Percentiles rank a stretch among this genome's conserved stretches.
Evolutionary conservation across 805 yeast genomes (phyloP).

Genomic region (Peterozyma toletana): DNA sequence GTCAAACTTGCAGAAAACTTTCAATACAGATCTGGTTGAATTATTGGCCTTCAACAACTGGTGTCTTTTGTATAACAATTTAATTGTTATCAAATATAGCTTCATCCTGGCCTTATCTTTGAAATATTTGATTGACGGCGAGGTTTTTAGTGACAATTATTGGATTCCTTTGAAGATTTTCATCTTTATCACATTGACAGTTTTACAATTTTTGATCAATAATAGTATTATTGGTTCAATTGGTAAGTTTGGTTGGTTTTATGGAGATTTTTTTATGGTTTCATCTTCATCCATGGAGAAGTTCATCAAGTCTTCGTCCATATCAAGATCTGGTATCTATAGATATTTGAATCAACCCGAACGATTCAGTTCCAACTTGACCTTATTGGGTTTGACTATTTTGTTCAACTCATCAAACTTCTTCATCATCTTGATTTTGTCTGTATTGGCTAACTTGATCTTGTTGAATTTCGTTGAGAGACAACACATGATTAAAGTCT

Average conservation of each 20-base stretch:
- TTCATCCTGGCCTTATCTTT: conserved; percentile 9
- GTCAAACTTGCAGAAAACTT: conserved; percentile 54
- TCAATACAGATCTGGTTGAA: conserved; percentile 18
- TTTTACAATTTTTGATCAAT: conserved; percentile 65
- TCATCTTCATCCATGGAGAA: conserved; percentile 30
- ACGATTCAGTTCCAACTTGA: conserved; percentile 69
- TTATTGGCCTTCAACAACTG: conserved; percentile 55
- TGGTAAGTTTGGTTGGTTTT: conserved; percentile 87
- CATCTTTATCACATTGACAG: conserved; percentile 46
- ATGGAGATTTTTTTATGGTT: conserved; percentile 72
- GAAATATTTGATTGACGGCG: conserved; percentile 10
- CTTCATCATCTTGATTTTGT: conserved; percentile 46
- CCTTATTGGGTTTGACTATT: conserved; percentile 66
- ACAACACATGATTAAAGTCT: conserved; percentile 69
- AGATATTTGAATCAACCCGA: conserved; percentile 81
- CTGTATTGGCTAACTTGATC: conserved; percentile 62
- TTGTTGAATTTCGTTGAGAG: conserved; percentile 69
- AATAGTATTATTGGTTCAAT: conserved; percentile 60
- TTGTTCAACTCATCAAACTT: conserved; percentile 47
- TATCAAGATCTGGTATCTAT: conserved; percentile 76
- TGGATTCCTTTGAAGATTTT: conserved; percentile 48
- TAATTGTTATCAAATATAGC: conserved; percentile 10
- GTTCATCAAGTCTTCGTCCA: conserved; percentile 11
- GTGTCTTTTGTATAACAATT: conserved; percentile 48
- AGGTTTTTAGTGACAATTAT: conserved; percentile 21